Conservation (phyloP, 345 rosid species). For the Boechera divaricarpa region DNA sequence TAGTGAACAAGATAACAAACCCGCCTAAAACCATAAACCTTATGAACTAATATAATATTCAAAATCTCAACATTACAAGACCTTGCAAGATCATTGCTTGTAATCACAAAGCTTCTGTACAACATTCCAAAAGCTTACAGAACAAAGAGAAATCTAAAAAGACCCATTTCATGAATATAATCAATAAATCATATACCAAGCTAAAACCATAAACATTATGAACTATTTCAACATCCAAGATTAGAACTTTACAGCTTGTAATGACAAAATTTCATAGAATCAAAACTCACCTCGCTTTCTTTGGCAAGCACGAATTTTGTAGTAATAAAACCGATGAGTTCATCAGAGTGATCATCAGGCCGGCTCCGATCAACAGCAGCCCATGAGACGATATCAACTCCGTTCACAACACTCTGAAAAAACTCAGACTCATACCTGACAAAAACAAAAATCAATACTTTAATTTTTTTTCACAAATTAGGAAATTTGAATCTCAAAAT, state of each 20-base stretch:
- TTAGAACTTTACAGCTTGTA: constrained; percentile 8
- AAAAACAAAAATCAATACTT: constrained; percentile 22
- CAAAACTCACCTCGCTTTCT: constrained; percentile 74
- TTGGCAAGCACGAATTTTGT: constrained; percentile 70
- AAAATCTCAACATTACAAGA: too few species aligned
- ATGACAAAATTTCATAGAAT: neutral
- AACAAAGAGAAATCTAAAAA: too few species aligned
- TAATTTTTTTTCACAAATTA: neutral
- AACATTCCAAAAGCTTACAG: too few species aligned
- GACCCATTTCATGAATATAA: neutral
- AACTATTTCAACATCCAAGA: neutral
- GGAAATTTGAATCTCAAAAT: constrained; percentile 2
- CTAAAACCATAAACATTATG: constrained; percentile 2
- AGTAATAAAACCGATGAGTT: constrained; percentile 87
- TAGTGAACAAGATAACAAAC: neutral
- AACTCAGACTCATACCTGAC: constrained; percentile 83
- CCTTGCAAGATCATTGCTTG: too few species aligned
- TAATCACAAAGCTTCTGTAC: too few species aligned
- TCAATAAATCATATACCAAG: neutral
- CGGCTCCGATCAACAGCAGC: constrained; percentile 84
- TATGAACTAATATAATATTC: too few species aligned
- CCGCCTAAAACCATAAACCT: too few species aligned
- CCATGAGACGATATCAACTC: constrained; percentile 76
- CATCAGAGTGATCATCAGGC: constrained; percentile 65
- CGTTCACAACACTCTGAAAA: constrained; percentile 78